phyloP scores from a whole-genome alignment of 2,329 filamentous ascomycete genomes.

The Claviceps sp. region DNA sequence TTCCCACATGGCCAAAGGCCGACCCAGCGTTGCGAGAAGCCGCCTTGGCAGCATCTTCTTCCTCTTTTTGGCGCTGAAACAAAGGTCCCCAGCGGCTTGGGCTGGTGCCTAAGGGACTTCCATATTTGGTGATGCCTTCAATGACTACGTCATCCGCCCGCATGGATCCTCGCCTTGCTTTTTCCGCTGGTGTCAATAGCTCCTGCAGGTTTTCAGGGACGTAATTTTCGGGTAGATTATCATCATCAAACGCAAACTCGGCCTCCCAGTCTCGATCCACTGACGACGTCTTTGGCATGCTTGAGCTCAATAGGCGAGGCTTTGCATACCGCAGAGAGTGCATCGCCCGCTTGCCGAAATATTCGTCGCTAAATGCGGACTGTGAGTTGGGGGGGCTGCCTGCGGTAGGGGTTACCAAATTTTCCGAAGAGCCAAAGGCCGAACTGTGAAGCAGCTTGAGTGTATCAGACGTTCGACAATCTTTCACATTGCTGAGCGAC shows the following conservation, averaged over 20 bases:
- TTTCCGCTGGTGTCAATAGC: conserved; percentile 52
- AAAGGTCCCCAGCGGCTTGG: conserved; percentile 48
- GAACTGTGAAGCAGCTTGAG: conserved; percentile 53
- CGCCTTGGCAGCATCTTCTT: conserved; percentile 33
- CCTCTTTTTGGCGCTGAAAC: conserved; percentile 47
- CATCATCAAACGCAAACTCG: conserved; percentile 69
- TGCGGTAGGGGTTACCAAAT: conserved; percentile 38
- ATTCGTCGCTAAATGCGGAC: conserved; percentile 41
- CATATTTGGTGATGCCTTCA: conserved; percentile 42
- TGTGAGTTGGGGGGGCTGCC: conserved; percentile 37
- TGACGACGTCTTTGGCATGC: conserved; percentile 50
- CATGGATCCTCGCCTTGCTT: conserved; percentile 46
- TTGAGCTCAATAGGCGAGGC: conserved; percentile 55
- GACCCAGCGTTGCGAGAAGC: conserved; percentile 26
- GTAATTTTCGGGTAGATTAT: conserved; percentile 36
- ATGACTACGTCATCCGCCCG: conserved; percentile 37
- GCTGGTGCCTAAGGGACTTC: conserved; percentile 45
- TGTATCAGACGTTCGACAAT: conserved; percentile 47
- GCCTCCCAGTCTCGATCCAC: conserved; percentile 52
- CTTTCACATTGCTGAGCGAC: conserved; percentile 51
- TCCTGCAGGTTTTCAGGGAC: conserved; percentile 61
- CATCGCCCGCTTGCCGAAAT: conserved; percentile 60
- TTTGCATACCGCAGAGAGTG: conserved; percentile 53
- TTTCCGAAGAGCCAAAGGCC: conserved; percentile 52
- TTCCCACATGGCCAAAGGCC: conserved; percentile 54